A percentile compares a stretch with the other conserved stretches of the same genome.
Conservation (phyloP, 257 asterid species). For the Plantago elongata region DNA sequence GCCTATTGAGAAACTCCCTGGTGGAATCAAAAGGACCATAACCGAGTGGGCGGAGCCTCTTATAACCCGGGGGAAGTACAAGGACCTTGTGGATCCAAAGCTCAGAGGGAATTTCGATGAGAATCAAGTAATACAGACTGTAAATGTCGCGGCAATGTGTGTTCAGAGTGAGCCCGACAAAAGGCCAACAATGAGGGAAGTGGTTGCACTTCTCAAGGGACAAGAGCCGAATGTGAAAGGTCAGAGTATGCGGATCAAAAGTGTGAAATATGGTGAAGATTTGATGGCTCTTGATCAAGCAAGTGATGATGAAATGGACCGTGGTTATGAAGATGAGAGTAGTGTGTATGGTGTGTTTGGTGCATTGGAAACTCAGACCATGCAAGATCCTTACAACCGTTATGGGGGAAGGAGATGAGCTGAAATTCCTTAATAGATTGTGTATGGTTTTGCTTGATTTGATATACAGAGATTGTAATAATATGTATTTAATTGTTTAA, state of each 20-base stretch:
- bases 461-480: background rate
- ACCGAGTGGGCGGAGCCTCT: constrained; percentile 85
- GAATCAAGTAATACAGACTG: constrained; percentile 35
- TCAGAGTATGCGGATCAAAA: constrained; percentile 34
- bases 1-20: constrained; percentile 76
- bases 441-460: background rate
- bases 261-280: constrained; percentile 63
- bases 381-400: constrained; percentile 46
- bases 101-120: constrained; percentile 57
- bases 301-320: constrained; percentile 36
- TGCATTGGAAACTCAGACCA: constrained; percentile 51
- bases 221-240: constrained; percentile 22
- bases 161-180: constrained; percentile 68
- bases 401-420: constrained; percentile 32
- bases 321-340: constrained; percentile 45
- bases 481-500: too few species aligned
- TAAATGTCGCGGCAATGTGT: constrained; percentile 64
- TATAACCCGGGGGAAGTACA: constrained; percentile 38
- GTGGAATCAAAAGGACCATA: constrained; percentile 68
- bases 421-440: background rate
- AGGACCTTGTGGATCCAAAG: constrained; percentile 68
- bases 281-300: constrained; percentile 60
- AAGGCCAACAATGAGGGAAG: constrained; percentile 74
- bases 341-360: constrained; percentile 79
- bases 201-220: constrained; percentile 48